Base-by-base conservation (phyloP, 1,284 basidiomycete genomes). In the Cryptococcus depauperatus region DNA sequence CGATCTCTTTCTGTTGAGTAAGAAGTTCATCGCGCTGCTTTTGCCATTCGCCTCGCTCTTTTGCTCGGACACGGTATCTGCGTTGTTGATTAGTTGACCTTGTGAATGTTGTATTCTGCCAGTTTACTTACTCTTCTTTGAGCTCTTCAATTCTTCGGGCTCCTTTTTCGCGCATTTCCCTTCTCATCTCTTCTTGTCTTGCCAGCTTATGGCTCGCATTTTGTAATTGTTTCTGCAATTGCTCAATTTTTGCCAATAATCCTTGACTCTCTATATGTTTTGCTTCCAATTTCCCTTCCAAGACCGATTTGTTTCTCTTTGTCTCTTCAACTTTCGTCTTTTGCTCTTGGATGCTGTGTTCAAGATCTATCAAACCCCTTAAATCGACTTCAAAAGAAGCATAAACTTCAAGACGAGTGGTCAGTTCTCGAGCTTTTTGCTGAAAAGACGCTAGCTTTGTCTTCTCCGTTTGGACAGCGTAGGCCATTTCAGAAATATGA, bases 171-270 rank as follows among this genome's bases (percentile, higher is more conserved):
- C 81, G 79, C 63, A 82, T 84, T 48, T 89, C 85, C 60, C 83
- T 79, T 5, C 81, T 80, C 49, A 84, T 81, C 52, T 77, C 76
- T 58, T 84, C 79, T 2, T 83, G 81, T 16, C 84, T 78, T 44
- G 81, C 79, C 8, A 86, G 74, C 62, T 85, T 87, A 52, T 85
- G 82, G 35, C 79, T 75, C 3, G 86, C 85, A 58, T 88, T 85
- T 7, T 74, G 68, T 8, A 85, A 71, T 61, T 88, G 86, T 50
- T 81, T 80, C 52, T 79, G 74, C 16, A 85, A 77, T 43, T 85
- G 83, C 83, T 90, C 48, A 25, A 50, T 77, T 56, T 77, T 78
- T 41, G 80, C 75, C 29, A 76, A 68, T 16, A 85, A 74, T 56
- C 84, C 82, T 47, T 78, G 82, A 16, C 77, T 74, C 63, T 86